phyloP scores from a whole-genome alignment of 2,329 filamentous ascomycete genomes.

The Botrytis deweyae region DNA sequence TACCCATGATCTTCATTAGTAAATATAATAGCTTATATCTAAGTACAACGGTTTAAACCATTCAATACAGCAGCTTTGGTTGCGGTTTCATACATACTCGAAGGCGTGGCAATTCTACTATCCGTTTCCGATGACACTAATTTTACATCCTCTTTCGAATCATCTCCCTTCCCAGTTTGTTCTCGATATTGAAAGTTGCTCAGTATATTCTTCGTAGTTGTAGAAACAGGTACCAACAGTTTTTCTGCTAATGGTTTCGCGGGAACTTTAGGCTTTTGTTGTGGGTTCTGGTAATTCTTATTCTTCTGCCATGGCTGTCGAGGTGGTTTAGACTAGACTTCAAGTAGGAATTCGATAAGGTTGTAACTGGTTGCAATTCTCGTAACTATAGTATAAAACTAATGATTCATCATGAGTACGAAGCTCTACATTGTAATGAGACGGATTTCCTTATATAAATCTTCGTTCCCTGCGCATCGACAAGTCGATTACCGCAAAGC shows the following conservation, averaged over 20 bases:
- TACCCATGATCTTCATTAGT: too few species aligned
- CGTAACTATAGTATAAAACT: too few species aligned
- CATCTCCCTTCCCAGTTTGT: conserved; percentile 29
- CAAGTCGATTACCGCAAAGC: too few species aligned
- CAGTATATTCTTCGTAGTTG: conserved; percentile 60
- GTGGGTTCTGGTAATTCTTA: conserved; percentile 35
- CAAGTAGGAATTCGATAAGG: too few species aligned
- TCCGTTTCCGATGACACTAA: conserved; percentile 27
- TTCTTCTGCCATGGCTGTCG: conserved; percentile 37
- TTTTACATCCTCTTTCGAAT: conserved; percentile 30
- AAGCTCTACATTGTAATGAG: too few species aligned
- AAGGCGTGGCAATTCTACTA: conserved; percentile 33
- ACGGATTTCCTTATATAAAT: too few species aligned
- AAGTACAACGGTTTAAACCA: too few species aligned
- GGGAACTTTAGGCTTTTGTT: conserved; percentile 23
- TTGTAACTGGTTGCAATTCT: too few species aligned
- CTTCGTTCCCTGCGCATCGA: too few species aligned
- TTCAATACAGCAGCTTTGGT: too few species aligned
- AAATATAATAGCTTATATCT: too few species aligned
- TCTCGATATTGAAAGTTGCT: conserved; percentile 54
- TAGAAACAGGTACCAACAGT: conserved; percentile 44
- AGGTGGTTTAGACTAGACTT: not conserved
- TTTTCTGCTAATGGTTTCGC: conserved; percentile 35
- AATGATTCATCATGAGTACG: too few species aligned
- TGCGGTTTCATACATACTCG: not conserved